A percentile compares a stretch with the other conserved stretches of the same genome.
Evolutionary conservation across 192 early-diverging fungal species (phyloP).

Genomic region (Coemansia sp.): DNA sequence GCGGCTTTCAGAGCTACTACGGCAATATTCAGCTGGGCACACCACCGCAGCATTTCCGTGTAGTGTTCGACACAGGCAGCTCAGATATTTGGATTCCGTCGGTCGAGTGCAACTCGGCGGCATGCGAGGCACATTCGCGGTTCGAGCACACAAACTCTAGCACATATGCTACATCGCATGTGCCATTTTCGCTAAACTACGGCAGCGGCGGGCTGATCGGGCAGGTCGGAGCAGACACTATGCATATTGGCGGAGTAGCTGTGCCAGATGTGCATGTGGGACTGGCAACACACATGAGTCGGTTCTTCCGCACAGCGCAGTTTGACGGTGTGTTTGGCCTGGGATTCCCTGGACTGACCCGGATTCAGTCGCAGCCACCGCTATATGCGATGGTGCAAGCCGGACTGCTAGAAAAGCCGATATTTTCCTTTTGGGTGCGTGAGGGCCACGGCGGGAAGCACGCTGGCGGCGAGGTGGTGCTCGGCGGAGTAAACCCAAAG

Average conservation of each 20-base stretch:
- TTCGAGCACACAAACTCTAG: slow-evolving; percentile 51
- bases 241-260: slow-evolving; percentile 45
- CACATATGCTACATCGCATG: slow-evolving; percentile 40
- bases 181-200: slow-evolving; percentile 54
- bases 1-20: slow-evolving; percentile 52
- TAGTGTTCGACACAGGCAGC: slow-evolving; percentile 64
- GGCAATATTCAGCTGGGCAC: slow-evolving; percentile 54
- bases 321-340: slow-evolving; percentile 64
- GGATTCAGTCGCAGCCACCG: slow-evolving; percentile 48
- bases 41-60: slow-evolving; percentile 56
- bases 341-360: slow-evolving; percentile 53
- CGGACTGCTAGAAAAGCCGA: slow-evolving; percentile 36
- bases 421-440: slow-evolving; percentile 49
- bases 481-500: slow-evolving; percentile 38
- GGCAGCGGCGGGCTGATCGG: slow-evolving; percentile 58
- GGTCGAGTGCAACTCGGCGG: slow-evolving; percentile 48
- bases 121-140: slow-evolving; percentile 47
- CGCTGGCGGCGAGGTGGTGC: slow-evolving; percentile 49
- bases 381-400: slow-evolving; percentile 38
- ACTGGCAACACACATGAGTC: slow-evolving; percentile 50
- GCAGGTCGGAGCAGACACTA: slow-evolving; percentile 52
- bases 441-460: slow-evolving; percentile 40
- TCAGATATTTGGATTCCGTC: slow-evolving; percentile 63
- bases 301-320: slow-evolving; percentile 48
- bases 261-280: slow-evolving; percentile 53